phyloP scores from a whole-genome alignment of 2,329 filamentous ascomycete genomes.

The Pseudogymnoascus pannorum region DNA sequence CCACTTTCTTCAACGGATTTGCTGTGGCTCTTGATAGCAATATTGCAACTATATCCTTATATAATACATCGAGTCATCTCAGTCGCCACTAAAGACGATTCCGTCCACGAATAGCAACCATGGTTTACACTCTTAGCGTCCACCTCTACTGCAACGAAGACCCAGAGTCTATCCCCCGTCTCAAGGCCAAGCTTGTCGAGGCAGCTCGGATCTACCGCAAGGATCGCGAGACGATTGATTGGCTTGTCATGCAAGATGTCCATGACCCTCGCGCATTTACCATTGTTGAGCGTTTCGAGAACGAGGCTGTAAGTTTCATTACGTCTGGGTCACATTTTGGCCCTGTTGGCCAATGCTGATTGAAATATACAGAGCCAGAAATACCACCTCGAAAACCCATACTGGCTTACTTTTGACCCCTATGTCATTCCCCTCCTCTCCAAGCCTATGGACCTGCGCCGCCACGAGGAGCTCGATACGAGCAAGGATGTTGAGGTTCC shows the following conservation, averaged over 20 bases:
- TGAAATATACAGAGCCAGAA: conserved; percentile 41
- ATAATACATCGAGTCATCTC: neutral
- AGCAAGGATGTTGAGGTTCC: conserved; percentile 40
- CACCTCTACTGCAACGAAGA: conserved; percentile 64
- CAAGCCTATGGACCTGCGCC: conserved; percentile 60
- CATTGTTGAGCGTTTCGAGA: conserved; percentile 66
- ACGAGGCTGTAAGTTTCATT: conserved; percentile 47
- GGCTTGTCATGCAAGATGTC: conserved; percentile 73
- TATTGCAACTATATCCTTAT: neutral
- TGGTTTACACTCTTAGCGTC: conserved; percentile 64
- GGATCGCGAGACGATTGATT: conserved; percentile 62
- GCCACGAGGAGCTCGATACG: conserved; percentile 60
- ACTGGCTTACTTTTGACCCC: conserved; percentile 70
- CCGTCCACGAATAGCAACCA: conserved; percentile 24
- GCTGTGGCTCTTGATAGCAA: neutral
- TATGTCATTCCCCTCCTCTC: conserved; percentile 64
- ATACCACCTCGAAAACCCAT: conserved; percentile 57
- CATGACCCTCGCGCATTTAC: conserved; percentile 63
- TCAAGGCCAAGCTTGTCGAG: conserved; percentile 66
- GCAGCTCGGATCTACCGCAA: conserved; percentile 65
- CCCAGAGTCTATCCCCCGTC: conserved; percentile 53
- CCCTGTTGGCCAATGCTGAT: neutral
- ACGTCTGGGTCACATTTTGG: neutral
- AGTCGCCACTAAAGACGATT: neutral
- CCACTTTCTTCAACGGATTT: neutral